Percentiles rank a stretch among this genome's conserved stretches.
These are phyloP conservation scores for Sarocladium brachiariae DNA, from an alignment of 2,329 filamentous ascomycete genomes.

Conservation along the genomic window DNA sequence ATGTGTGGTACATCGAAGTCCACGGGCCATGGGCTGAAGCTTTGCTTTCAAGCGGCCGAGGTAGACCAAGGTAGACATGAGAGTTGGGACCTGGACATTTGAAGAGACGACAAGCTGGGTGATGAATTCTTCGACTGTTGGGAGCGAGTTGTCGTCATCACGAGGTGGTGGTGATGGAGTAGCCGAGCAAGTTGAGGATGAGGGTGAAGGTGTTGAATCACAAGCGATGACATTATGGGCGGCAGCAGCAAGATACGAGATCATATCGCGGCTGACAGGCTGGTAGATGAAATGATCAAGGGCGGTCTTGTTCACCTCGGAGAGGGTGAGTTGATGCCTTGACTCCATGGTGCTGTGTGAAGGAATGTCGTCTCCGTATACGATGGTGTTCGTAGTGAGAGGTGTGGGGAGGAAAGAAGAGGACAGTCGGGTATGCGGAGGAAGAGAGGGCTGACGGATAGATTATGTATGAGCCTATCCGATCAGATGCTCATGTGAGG, in stretches of 20 bases:
- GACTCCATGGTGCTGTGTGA: conserved; percentile 36
- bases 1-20: conserved; percentile 92
- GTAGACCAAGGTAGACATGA: conserved; percentile 97
- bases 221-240: conserved; percentile 74
- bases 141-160: conserved; percentile 52
- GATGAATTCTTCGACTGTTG: conserved; percentile 86
- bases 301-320: conserved; percentile 63
- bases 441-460: conserved; percentile 7
- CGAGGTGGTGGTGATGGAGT: conserved; percentile 45
- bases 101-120: conserved; percentile 82
- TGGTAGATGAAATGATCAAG: conserved; percentile 76
- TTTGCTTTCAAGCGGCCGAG: conserved; percentile 75
- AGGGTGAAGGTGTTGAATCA: conserved; percentile 47
- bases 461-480: conserved; percentile 9
- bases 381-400: too few relatives aligned
- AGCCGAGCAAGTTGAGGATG: conserved; percentile 28
- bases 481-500: conserved; percentile 5
- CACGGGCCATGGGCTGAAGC: conserved; percentile 90
- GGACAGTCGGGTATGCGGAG: neutral
- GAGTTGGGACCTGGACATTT: conserved; percentile 92
- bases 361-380: neutral
- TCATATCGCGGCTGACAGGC: conserved; percentile 70
- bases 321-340: conserved; percentile 32
- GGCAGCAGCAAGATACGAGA: conserved; percentile 66
- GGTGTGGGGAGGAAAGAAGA: conserved; percentile 3